Evolutionary conservation across 352 stramenopile species (phyloP), one percentile per base, ranked within the genome.

Genomic region (Globisporangium paroecandrum): DNA sequence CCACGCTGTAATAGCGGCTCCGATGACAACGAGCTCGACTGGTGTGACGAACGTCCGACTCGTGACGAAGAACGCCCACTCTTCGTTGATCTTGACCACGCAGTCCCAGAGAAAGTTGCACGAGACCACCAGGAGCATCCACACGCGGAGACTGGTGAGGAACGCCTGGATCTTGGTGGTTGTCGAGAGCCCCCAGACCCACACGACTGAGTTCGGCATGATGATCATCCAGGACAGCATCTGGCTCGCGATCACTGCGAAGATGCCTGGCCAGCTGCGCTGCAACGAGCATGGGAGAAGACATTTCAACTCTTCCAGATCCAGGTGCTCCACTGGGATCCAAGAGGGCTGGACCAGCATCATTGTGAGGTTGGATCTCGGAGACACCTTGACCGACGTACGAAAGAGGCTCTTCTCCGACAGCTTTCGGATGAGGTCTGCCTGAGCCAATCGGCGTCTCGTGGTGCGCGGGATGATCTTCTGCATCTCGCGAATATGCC

Each of bases 201-300:
- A 88, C 22, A 86, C 78, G 25, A 82, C 71, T 24, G 83, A 74
- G 69, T 81, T 85, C 7, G 79, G 81, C 13, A 89, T 65, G 24
- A 89, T 68, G 61, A 91, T 69, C 18, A 88, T 61, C 82, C 82
- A 90, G 32, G 78, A 87, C 43, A 90, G 53, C 43, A 83, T 34
- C 32, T 76, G 73, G 3, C 70, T 74, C 13, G 73, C 38, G 34
- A 75, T 5, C 3, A 63, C 73, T 13, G 82, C 65, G 3, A 79
- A 58, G 15, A 79, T 72, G 2, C 78, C 67, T 3, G 73, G 72
- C 7, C 74, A 61, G 53, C 76, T 88, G 60, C 80, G 80, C 41
- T 78, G 74, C 5, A 90, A 65, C 6, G 78, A 82, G n/a, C 69
- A 77, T 2, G 73, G 29, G 15, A 71, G 66, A 25, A 68, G 66